These are phyloP conservation scores for Cystofilobasidium bisporidii DNA, from an alignment of 768 basidiomycete genomes.

Conservation along the genomic window DNA sequence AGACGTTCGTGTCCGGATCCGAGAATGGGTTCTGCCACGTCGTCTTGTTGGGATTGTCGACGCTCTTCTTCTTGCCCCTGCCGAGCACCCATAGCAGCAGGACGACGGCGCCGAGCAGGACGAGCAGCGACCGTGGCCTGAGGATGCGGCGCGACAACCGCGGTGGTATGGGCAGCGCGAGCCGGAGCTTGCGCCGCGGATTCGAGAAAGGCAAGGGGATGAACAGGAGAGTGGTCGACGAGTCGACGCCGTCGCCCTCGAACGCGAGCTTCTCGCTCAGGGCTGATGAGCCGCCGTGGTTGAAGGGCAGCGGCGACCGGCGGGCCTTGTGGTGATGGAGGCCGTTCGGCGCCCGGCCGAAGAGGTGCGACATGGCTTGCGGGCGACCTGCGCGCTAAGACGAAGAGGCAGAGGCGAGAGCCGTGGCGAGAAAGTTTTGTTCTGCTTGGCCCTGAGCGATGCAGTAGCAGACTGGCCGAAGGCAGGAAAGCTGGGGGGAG, in stretches of 20 bases:
- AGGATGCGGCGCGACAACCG: conserved; percentile 51
- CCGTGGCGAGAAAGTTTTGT: not conserved
- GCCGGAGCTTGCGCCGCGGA: conserved; percentile 49
- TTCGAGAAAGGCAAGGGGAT: conserved; percentile 54
- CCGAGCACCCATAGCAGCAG: conserved; percentile 23
- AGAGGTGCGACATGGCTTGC: conserved; percentile 26
- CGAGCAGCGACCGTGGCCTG: conserved; percentile 41
- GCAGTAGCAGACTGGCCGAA: too few species aligned
- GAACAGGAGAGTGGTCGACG: conserved; percentile 52
- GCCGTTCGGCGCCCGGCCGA: conserved; percentile 25
- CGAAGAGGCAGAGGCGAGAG: not conserved
- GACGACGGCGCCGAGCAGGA: conserved; percentile 16
- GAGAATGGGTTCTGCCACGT: conserved; percentile 34
- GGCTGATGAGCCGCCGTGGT: conserved; percentile 28
- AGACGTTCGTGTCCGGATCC: conserved; percentile 39
- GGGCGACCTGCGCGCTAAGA: not conserved
- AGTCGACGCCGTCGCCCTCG: conserved; percentile 41
- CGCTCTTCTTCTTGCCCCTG: conserved; percentile 7
- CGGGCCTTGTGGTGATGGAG: conserved; percentile 31
- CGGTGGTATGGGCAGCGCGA: conserved; percentile 54
- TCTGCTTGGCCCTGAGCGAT: not conserved
- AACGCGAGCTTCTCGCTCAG: conserved; percentile 31
- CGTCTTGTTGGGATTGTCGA: not conserved
- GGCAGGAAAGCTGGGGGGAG: too few species aligned
- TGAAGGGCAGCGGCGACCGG: conserved; percentile 31